These are phyloP conservation scores for Adansonia grandidieri DNA, from an alignment of 441 rosid genomes.

Conservation along the genomic window DNA sequence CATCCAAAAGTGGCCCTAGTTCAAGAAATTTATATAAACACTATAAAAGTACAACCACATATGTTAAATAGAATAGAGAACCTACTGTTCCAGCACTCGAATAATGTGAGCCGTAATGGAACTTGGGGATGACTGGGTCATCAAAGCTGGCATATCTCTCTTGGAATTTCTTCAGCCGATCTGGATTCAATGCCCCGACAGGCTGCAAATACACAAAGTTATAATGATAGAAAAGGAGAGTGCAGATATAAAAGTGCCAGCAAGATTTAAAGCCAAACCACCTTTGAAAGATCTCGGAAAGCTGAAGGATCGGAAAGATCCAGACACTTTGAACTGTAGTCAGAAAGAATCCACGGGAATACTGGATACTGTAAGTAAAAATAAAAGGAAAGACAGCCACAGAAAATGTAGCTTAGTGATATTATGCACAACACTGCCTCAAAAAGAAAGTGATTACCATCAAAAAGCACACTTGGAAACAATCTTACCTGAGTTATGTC, in stretches of 20 bases:
- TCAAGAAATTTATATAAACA: conserved; percentile 23
- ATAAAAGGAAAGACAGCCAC: conserved; percentile 4
- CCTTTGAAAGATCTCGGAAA: conserved; percentile 99
- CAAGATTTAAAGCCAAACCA: conserved; percentile 43
- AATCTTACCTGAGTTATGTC: conserved; percentile 94
- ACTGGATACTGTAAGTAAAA: conserved; percentile 90
- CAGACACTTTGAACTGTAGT: conserved; percentile 75
- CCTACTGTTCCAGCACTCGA: conserved; percentile 98
- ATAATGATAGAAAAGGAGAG: conserved; percentile 34
- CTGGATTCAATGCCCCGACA: conserved; percentile 92
- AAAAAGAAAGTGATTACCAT: conserved; percentile 13
- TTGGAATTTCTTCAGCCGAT: conserved; percentile 84
- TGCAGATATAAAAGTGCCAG: conserved; percentile 31
- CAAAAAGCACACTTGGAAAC: conserved; percentile 2
- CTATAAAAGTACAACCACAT: not conserved
- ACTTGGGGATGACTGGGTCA: conserved; percentile 98
- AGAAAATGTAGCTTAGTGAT: conserved; percentile 27
- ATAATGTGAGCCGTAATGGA: conserved; percentile 99
- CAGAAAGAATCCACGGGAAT: conserved; percentile 98
- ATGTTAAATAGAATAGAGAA: conserved; percentile 31
- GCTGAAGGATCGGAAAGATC: conserved; percentile 88
- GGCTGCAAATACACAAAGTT: conserved; percentile 70
- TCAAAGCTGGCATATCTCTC: conserved; percentile 99
- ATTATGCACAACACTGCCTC: conserved; percentile 18
- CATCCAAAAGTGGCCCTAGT: conserved; percentile 26